A percentile compares a stretch with the other conserved stretches of the same genome.
These are phyloP conservation scores for Apiospora koreana DNA, from an alignment of 2,329 filamentous ascomycete species.

Conservation along the genomic window DNA sequence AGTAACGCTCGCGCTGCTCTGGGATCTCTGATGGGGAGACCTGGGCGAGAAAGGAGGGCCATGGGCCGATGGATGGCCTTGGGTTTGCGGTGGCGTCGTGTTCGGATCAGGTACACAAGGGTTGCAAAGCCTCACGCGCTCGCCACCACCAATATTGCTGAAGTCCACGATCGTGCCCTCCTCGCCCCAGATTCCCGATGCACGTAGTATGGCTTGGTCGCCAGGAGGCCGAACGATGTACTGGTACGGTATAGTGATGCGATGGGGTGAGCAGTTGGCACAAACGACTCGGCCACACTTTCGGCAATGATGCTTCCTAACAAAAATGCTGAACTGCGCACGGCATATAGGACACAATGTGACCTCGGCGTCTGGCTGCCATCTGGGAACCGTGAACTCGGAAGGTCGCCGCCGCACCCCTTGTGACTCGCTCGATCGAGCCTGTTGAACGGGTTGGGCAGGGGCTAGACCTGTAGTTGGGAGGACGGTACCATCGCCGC, in stretches of 20 bases:
- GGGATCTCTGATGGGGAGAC: slow-evolving; percentile 44
- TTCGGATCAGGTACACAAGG: slow-evolving; percentile 65
- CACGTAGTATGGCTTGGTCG: slow-evolving; percentile 27
- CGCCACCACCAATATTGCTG: slow-evolving; percentile 52
- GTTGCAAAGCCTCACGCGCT: slow-evolving; percentile 61
- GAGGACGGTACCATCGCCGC: neutral
- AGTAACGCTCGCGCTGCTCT: slow-evolving; percentile 42
- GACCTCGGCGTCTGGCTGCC: slow-evolving; percentile 88
- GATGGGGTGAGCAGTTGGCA: slow-evolving; percentile 84
- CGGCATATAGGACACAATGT: slow-evolving; percentile 82
- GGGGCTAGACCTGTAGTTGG: neutral
- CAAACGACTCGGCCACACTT: slow-evolving; percentile 96
- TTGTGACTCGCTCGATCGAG: neutral
- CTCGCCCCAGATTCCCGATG: slow-evolving; percentile 40
- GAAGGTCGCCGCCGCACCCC: slow-evolving; percentile 13
- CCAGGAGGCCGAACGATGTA: slow-evolving; percentile 83
- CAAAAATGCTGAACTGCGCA: slow-evolving; percentile 78
- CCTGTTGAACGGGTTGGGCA: neutral
- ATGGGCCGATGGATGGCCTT: slow-evolving; percentile 30
- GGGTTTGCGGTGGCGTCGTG: slow-evolving; percentile 53
- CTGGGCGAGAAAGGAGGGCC: slow-evolving; percentile 33
- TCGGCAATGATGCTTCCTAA: slow-evolving; percentile 91
- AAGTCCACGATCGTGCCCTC: slow-evolving; percentile 44
- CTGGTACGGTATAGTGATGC: slow-evolving; percentile 90
- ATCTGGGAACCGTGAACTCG: slow-evolving; percentile 67